Evolutionary conservation across 2,329 filamentous ascomycete species (phyloP).

Genomic region (Fusarium robinianum): DNA sequence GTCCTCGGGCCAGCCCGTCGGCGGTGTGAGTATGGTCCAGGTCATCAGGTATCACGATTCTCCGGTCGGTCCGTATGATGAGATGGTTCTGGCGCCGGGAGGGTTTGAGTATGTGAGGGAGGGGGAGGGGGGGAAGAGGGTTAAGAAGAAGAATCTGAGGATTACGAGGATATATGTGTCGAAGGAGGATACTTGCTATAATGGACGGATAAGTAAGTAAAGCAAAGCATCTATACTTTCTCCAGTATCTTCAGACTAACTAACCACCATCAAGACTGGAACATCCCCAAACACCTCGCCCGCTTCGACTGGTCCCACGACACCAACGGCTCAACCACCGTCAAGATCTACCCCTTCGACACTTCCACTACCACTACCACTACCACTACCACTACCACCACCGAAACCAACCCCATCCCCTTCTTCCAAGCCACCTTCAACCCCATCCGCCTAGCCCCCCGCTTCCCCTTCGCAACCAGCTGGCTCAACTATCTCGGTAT

Average conservation of each 20-base stretch:
- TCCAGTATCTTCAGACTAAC: background rate
- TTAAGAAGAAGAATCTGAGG: constrained; percentile 42
- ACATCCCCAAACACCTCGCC: constrained; percentile 60
- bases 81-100: constrained; percentile 55
- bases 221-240: background rate
- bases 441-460: constrained; percentile 47
- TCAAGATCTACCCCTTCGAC: constrained; percentile 53
- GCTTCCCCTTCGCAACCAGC: constrained; percentile 49
- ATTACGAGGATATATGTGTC: constrained; percentile 62
- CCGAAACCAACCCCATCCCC: constrained; percentile 44
- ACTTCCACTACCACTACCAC: constrained; percentile 27
- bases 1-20: constrained; percentile 44
- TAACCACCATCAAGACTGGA: constrained; percentile 50
- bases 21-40: constrained; percentile 55
- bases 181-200: constrained; percentile 56
- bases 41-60: constrained; percentile 56
- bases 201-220: constrained; percentile 54
- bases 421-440: constrained; percentile 54
- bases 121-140: constrained; percentile 39
- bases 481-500: constrained; percentile 48
- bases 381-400: constrained; percentile 28
- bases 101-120: constrained; percentile 49
- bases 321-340: constrained; percentile 43
- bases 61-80: constrained; percentile 59
- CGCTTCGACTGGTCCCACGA: constrained; percentile 51